Base-by-base conservation (phyloP, 257 asterid species). In the Forsythia suspensa region DNA sequence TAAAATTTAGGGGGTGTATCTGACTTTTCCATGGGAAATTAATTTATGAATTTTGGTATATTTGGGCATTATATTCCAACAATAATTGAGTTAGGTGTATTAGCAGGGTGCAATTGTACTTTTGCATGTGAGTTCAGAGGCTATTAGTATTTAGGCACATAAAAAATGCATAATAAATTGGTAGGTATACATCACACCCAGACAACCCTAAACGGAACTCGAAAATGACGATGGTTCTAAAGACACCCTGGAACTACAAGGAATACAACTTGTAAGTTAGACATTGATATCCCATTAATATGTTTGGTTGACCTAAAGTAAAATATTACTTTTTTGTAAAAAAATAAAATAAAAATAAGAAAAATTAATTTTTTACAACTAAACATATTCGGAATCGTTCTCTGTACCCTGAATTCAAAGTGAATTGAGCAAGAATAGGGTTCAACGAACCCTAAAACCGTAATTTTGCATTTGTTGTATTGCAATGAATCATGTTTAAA, bases 111-210 rank as follows among this genome's bases (percentile, higher is more conserved):
- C 36, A 41, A 48, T 40, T 72, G 83, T 82, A 77, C 82, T 59
- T 57, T 70, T 79, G 84, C 86, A 85, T 81, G 91, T 85, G 89
- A 78, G 67, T 51, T 55, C 2, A 36, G 80, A 44, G 73, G 29
- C 5, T 63, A 76, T 20, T 66, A 29, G 34, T 29, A 29, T 29
- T 61, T 61, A 46, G 75, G 66, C 40, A 46, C 44, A 59, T 46
- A 29, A 57, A 36, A 11, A 39, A 13, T 43, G 74, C 48, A 73
- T 63, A 39, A 69, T 59, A 5, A 73, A 16, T 75, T 20, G 84
- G 81, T 75, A 5, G 85, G 77, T 79, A 61, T 52, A 76, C 80
- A 79, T 85, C 84, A 70, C 85, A 81, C 82, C 84, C 29, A 65
- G 74, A 77, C 88, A 57, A 67, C 82, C 76, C 66, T 15, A 77